phyloP scores from a whole-genome alignment of 2,329 filamentous ascomycete genomes.

The Apiospora kogelbergensis region DNA sequence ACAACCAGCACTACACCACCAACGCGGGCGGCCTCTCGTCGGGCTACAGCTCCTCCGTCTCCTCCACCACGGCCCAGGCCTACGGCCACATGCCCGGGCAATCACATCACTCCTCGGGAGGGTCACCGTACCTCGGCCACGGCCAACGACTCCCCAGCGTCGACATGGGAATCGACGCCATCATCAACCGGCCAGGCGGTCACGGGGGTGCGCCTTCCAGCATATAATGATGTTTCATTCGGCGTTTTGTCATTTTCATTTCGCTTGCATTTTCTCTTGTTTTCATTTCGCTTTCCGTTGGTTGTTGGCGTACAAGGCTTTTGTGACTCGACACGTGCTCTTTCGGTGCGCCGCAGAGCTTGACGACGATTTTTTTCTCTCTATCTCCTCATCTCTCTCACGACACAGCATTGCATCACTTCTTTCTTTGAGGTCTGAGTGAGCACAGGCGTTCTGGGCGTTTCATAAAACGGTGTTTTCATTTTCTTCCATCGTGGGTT shows the following conservation, averaged over 20 bases:
- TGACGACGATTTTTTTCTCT: neutral
- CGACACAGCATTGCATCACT: neutral
- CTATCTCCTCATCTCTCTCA: neutral
- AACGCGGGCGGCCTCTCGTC: constrained; percentile 29
- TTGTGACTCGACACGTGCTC: neutral
- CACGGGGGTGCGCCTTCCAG: constrained; percentile 19
- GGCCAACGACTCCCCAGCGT: constrained; percentile 52
- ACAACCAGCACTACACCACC: constrained; percentile 26
- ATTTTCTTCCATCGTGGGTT: neutral
- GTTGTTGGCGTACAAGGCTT: constrained; percentile 3
- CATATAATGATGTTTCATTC: constrained; percentile 25
- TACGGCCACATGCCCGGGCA: constrained; percentile 32
- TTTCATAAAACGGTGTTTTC: neutral
- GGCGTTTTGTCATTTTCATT: constrained; percentile 14
- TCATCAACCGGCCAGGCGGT: constrained; percentile 51
- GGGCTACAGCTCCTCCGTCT: constrained; percentile 56
- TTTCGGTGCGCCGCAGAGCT: constrained; percentile 5
- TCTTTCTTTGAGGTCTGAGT: neutral
- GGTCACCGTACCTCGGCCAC: constrained; percentile 48
- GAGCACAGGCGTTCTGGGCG: constrained; percentile 6
- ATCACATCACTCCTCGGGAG: constrained; percentile 35
- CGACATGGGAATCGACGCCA: constrained; percentile 61
- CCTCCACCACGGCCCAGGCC: constrained; percentile 41
- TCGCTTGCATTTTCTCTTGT: constrained; percentile 13
- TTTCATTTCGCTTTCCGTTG: too few relatives aligned